phyloP scores from a whole-genome alignment of 2,329 filamentous ascomycete genomes.

The Sporothrix brunneoviolacea region DNA sequence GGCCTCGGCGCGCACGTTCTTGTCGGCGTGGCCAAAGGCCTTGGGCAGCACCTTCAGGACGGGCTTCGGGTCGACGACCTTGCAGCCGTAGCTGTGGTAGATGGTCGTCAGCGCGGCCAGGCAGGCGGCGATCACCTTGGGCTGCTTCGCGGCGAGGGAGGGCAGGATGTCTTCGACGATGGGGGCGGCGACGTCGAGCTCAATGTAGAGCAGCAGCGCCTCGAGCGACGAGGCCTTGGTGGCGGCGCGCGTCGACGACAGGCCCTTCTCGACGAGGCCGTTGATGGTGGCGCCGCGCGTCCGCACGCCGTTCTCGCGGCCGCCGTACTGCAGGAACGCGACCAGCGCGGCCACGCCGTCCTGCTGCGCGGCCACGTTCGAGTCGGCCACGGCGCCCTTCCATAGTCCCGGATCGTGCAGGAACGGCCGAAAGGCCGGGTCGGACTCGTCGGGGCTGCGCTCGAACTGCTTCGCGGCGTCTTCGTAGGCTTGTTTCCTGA shows the following conservation, averaged over 20 bases:
- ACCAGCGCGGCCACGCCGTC: slow-evolving; percentile 84
- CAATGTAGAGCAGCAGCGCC: slow-evolving; percentile 79
- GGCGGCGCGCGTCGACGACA: slow-evolving; percentile 78
- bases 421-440: slow-evolving; percentile 82
- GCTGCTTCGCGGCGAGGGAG: slow-evolving; percentile 76
- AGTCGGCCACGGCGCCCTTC: slow-evolving; percentile 89
- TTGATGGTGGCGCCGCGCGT: slow-evolving; percentile 69
- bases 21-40: slow-evolving; percentile 92
- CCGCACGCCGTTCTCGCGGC: slow-evolving; percentile 68
- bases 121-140: slow-evolving; percentile 71
- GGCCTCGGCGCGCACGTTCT: slow-evolving; percentile 92
- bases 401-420: slow-evolving; percentile 76
- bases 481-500: slow-evolving; percentile 90
- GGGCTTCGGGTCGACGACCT: slow-evolving; percentile 87
- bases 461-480: slow-evolving; percentile 84
- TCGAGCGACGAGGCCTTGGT: slow-evolving; percentile 85
- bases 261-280: slow-evolving; percentile 83
- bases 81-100: slow-evolving; percentile 92
- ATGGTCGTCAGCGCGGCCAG: slow-evolving; percentile 73
- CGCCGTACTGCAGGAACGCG: slow-evolving; percentile 87
- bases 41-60: slow-evolving; percentile 86
- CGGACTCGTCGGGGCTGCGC: slow-evolving; percentile 73
- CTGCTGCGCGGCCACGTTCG: slow-evolving; percentile 93
- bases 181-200: slow-evolving; percentile 77
- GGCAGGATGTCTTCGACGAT: slow-evolving; percentile 88